Base-by-base conservation (phyloP, 2,329 filamentous ascomycete genomes). In the Stachybotrys chartarum region DNA sequence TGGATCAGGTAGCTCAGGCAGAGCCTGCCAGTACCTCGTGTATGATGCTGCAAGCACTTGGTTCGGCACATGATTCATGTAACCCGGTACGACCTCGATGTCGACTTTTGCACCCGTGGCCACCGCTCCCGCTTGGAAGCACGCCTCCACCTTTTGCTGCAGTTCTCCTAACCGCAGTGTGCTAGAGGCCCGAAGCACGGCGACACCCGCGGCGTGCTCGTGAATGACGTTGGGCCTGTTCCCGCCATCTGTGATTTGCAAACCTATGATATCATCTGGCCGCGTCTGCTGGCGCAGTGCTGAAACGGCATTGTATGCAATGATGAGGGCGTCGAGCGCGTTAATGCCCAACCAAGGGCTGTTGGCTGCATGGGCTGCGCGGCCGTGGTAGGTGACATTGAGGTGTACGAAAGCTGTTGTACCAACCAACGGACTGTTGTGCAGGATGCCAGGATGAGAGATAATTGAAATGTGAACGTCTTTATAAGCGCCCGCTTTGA, bases 311-410 rank as follows among this genome's bases (percentile, higher is more conserved):
- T 74, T 76, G 59, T 79, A 79, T 0, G 72, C 75, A 0, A 73
- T 70, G 3, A 84, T 70, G 24, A 82, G 62, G 0, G 81, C 81
- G 59, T 85, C 82, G 0, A 84, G 73, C 0, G 82, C 82, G 61
- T 85, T 85, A 59, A 80, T 73, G 0, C 82, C 82, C 6, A 80
- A 71, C 81, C 81, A 84, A 0, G 81, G 82, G n/a, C 71, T 76
- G 3, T 76, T 76, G 0, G 78, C 81, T 0, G 81, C 81, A 59
- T 85, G 82, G 0, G 82, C 80, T 55, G 77, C 77, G 52, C 74
- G 75, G 1, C 82, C 83, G 1, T 74, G 73, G 58, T 81, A 84
- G 16, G 77, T 76, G 0, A 78, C 79, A 18, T 72, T 73, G 58
- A 83, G 73, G 47, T 71, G 68, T 10, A 68, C 64, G 60, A 78